These are phyloP conservation scores for Diospyros lotus DNA, from an alignment of 148 eudicot genomes.

Conservation along the genomic window DNA sequence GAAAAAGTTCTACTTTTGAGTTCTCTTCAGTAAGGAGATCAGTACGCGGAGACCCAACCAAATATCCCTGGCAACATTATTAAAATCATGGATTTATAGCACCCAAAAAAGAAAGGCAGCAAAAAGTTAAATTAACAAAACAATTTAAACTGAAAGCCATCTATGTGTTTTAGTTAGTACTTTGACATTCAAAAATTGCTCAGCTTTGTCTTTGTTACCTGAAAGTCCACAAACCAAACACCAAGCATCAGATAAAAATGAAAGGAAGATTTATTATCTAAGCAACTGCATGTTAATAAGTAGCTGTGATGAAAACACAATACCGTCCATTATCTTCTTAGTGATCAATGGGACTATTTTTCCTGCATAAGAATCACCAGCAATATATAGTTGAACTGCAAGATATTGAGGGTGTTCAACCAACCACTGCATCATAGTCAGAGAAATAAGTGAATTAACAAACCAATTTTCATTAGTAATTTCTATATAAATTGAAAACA, in stretches of 20 bases:
- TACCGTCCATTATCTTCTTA: constrained; percentile 19
- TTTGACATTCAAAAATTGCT: constrained; percentile 19
- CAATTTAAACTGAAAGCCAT: neutral
- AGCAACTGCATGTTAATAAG: neutral
- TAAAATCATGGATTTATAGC: neutral
- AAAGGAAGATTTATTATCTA: neutral
- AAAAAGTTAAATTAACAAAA: neutral
- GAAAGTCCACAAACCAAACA: constrained; percentile 3
- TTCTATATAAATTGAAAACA: neutral
- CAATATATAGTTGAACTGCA: constrained; percentile 18
- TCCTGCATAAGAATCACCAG: constrained; percentile 33
- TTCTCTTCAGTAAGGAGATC: constrained; percentile 37
- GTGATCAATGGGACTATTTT: constrained; percentile 21
- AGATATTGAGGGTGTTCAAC: constrained; percentile 24
- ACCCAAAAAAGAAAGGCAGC: neutral
- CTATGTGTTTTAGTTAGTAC: constrained; percentile 4
- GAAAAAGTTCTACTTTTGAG: constrained; percentile 44
- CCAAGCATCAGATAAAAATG: neutral
- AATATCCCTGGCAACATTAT: constrained; percentile 34
- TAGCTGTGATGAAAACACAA: neutral
- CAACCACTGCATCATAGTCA: constrained; percentile 25
- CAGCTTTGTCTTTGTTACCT: constrained; percentile 13
- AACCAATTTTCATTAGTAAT: neutral
- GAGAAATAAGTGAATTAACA: neutral
- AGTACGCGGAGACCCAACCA: constrained; percentile 48